Evolutionary conservation across 2,329 filamentous ascomycete species (phyloP).

Genomic region (Fusarium sp.): DNA sequence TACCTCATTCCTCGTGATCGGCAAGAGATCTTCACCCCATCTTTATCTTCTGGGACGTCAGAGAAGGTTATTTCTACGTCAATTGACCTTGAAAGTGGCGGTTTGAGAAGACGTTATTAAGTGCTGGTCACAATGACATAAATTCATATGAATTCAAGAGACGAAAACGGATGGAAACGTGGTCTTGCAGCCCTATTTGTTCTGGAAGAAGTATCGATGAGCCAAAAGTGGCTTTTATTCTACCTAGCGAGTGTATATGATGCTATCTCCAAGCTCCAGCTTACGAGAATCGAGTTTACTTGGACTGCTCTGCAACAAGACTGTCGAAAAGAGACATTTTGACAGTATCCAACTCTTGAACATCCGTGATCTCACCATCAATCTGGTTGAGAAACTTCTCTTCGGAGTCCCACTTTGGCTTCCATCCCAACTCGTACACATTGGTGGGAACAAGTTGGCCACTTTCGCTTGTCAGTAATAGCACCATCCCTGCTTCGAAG

Average conservation of each 20-base stretch:
- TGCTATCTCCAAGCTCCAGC: neutral
- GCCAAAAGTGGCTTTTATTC: neutral
- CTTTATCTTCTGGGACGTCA: neutral
- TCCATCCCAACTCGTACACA: slow-evolving; percentile 23
- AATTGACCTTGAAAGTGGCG: neutral
- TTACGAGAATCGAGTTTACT: neutral
- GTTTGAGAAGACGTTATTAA: neutral
- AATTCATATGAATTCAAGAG: neutral
- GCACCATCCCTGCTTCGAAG: fast-evolving
- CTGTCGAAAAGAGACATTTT: slow-evolving; percentile 23
- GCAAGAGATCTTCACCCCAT: neutral
- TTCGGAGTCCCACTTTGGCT: slow-evolving; percentile 18
- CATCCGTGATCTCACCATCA: slow-evolving; percentile 22
- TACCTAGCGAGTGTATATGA: neutral
- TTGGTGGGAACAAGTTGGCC: slow-evolving; percentile 11
- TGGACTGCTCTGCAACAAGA: neutral
- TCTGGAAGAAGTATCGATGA: neutral
- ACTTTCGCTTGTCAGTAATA: slow-evolving; percentile 1
- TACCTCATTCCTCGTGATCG: neutral
- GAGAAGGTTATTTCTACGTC: neutral
- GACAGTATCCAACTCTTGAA: slow-evolving; percentile 28
- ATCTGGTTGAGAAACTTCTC: slow-evolving; percentile 6
- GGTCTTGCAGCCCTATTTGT: neutral
- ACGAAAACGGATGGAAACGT: neutral
- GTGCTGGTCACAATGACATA: neutral